Evolutionary conservation across 1,139 yeast species (phyloP), one percentile per base, ranked within the genome.

Genomic region (Debaryomyces subglobosus): DNA sequence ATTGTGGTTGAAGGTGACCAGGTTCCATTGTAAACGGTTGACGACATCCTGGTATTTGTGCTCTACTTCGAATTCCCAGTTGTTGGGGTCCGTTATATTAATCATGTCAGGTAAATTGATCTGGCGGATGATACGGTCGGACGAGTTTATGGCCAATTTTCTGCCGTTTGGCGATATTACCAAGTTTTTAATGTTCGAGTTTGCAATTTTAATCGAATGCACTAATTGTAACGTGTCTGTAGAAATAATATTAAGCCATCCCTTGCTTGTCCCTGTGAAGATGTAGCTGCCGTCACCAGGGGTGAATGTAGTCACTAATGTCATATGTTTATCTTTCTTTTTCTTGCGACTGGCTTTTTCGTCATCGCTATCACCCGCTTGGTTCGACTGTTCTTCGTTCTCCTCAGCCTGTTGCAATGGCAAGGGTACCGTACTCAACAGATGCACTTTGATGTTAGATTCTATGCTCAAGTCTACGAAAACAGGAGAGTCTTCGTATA

Each of bases 1-100:
- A 53, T 86, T 84, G 54, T 86, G 84, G 56, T 85, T 85, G 67
- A 89, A 86, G 10, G 85, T 74, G 1, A 89, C 85, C 1, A 91
- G 77, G 63, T 91, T 91, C 97, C 97, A 92, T 62, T 90, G 96
- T 43, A 90, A 72, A 53, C 88, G 72, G 66, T 91, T 92, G 39
- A 92, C 96, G 47, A 89, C 91, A 65, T 92, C 97, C 64, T 91
- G 97, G 62, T 90, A 92, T 61, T 83, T 85, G 64, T 89, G 95
- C 56, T 86, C 92, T 3, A 86, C 72, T 48, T 85, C 90, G 43
- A 89, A 72, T 35, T 77, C 84, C 80, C 86, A 81, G 9, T 66
- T 67, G 0, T 62, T 64, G 1, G 70, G 62, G 45, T 64, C 60
- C 6, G 50, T 46, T 32, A 57, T 52, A 50, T 73, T 68, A 50